A percentile compares a stretch with the other conserved stretches of the same genome.
Conservation (phyloP, 2,329 filamentous ascomycete genomes). For the Pochonia chlamydosporia region DNA sequence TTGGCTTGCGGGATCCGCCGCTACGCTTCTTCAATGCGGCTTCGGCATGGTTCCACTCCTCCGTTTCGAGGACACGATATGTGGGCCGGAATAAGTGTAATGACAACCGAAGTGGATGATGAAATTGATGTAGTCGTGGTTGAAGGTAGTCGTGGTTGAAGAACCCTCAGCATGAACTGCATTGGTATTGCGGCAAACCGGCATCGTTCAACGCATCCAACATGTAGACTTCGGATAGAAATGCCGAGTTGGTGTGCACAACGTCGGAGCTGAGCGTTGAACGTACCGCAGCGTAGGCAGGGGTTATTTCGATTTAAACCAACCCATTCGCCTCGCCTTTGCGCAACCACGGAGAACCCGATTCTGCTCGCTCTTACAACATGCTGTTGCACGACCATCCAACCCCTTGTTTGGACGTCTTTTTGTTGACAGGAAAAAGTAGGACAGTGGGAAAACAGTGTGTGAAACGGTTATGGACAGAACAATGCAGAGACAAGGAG, state of each 20-base stretch:
- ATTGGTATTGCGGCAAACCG: neutral
- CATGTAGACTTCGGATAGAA: neutral
- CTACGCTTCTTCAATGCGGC: neutral
- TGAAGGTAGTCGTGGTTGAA: no score
- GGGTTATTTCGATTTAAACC: neutral
- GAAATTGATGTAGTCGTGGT: no score
- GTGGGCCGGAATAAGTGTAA: neutral
- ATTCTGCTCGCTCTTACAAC: no score
- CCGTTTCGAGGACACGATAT: neutral
- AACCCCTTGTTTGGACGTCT: no score
- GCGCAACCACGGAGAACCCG: no score
- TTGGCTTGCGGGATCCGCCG: slow-evolving; percentile 5
- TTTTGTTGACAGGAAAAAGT: no score
- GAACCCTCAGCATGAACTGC: no score
- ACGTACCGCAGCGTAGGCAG: neutral
- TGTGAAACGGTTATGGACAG: no score
- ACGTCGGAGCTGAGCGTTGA: neutral
- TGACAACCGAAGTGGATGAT: neutral
- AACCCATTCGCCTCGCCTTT: neutral
- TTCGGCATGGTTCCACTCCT: neutral
- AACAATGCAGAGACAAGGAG: no score
- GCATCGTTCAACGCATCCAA: neutral
- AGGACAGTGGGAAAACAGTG: no score
- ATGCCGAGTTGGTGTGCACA: slow-evolving; percentile 9
- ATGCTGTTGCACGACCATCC: no score